Evolutionary conservation across 2,329 filamentous ascomycete genomes (phyloP).

Genomic region (Phyllachora maydis): DNA sequence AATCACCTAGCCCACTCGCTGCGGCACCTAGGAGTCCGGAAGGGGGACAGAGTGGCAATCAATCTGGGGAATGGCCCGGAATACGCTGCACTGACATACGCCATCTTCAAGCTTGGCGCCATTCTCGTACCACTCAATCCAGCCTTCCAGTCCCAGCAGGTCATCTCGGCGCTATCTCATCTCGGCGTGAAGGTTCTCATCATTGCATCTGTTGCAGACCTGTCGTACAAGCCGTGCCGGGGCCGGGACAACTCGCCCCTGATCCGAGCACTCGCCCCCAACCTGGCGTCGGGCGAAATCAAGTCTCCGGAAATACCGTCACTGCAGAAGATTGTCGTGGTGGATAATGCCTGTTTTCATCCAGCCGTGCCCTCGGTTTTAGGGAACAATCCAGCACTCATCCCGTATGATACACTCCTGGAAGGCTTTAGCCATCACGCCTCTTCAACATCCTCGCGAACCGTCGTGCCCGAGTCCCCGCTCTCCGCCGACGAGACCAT

Average conservation of each 20-base stretch:
- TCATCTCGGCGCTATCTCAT: conserved; percentile 58
- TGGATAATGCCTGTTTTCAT: conserved; percentile 50
- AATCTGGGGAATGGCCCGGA: conserved; percentile 73
- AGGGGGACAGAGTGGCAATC: conserved; percentile 70
- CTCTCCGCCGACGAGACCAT: conserved; percentile 48
- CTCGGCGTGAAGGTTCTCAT: conserved; percentile 55
- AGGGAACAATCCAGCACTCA: conserved; percentile 19
- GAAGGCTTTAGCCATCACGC: conserved; percentile 6
- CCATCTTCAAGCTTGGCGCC: conserved; percentile 83
- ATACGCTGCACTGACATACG: conserved; percentile 71
- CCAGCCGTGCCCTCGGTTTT: conserved; percentile 19
- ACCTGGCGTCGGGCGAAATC: conserved; percentile 13
- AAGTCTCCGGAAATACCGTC: conserved; percentile 37
- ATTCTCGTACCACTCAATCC: conserved; percentile 88
- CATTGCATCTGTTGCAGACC: conserved; percentile 71
- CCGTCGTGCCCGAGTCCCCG: conserved; percentile 20
- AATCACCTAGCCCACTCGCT: conserved; percentile 58
- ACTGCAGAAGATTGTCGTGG: conserved; percentile 48
- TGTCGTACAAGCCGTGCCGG: conserved; percentile 40
- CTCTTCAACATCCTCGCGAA: conserved; percentile 8
- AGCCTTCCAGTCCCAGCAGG: conserved; percentile 62
- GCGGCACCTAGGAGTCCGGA: conserved; percentile 47
- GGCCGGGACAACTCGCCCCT: conserved; percentile 31
- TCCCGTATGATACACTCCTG: conserved; percentile 20
- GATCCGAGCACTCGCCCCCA: conserved; percentile 21